Evolutionary conservation across 208 protist species (phyloP).

Genomic region (Entamoeba histolytica): DNA sequence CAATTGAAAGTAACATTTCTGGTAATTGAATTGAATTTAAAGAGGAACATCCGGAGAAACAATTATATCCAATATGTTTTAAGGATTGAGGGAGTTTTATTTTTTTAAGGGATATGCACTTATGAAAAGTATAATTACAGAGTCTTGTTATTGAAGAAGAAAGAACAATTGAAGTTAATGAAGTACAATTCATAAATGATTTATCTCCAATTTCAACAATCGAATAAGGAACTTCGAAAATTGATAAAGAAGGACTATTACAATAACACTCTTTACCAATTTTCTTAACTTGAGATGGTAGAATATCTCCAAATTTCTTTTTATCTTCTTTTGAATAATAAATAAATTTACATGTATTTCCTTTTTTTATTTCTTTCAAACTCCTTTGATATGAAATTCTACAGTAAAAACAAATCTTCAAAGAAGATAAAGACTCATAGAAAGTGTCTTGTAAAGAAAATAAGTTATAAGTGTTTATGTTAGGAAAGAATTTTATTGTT

Average conservation of each 20-base stretch:
- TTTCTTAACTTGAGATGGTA: not conserved
- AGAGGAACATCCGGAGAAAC: not conserved
- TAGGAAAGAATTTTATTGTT: not conserved
- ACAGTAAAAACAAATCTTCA: not conserved
- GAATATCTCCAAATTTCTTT: not conserved
- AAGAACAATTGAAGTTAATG: not conserved
- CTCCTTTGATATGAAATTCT: not conserved
- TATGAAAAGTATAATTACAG: not conserved
- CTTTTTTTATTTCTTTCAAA: not conserved
- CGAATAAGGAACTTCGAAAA: not conserved
- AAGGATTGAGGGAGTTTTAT: not conserved
- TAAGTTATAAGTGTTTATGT: not conserved
- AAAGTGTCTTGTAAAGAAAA: not conserved
- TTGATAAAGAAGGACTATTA: not conserved
- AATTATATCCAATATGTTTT: not conserved
- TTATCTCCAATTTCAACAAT: not conserved
- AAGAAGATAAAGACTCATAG: not conserved
- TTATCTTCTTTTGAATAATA: not conserved
- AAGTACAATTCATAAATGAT: not conserved
- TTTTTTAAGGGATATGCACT: not conserved
- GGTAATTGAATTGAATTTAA: not conserved
- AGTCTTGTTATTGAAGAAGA: not conserved
- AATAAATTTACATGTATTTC: not conserved
- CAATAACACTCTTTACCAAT: not conserved
- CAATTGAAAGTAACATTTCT: not conserved